A percentile compares a stretch with the other conserved stretches of the same genome.
phyloP scores from a whole-genome alignment of 176 grass and related monocot species.

The Miscanthus lutarioriparius region DNA sequence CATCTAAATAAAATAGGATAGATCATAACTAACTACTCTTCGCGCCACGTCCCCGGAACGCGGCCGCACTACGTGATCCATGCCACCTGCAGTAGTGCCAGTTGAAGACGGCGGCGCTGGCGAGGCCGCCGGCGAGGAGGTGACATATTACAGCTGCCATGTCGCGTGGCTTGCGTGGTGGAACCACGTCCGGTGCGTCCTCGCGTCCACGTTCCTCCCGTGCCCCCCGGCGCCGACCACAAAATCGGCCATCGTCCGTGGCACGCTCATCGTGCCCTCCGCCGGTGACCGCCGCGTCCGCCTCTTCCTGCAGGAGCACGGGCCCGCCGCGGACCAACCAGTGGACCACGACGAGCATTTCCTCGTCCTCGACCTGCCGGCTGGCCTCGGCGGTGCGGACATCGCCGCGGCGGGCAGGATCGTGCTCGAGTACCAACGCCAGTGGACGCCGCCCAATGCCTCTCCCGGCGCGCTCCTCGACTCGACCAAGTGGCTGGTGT shows the following conservation, averaged over 20 bases:
- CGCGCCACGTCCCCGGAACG: neutral
- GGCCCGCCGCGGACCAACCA: neutral
- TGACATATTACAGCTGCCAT: constrained; percentile 18
- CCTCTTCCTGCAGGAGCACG: constrained; percentile 54
- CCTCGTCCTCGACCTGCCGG: constrained; percentile 52
- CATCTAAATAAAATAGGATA: too few species aligned
- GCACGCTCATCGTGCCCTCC: constrained; percentile 55
- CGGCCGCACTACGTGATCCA: neutral
- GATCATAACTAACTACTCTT: neutral
- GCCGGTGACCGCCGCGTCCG: constrained; percentile 41
- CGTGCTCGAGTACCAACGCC: constrained; percentile 46
- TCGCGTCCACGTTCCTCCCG: constrained; percentile 34
- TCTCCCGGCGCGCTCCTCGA: constrained; percentile 27
- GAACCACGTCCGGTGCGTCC: constrained; percentile 29
- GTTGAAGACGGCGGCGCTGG: neutral
- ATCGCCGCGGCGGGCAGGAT: constrained; percentile 43
- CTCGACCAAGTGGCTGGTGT: constrained; percentile 48
- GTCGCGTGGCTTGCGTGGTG: constrained; percentile 45
- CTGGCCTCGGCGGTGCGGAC: constrained; percentile 21
- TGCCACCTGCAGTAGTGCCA: constrained; percentile 35
- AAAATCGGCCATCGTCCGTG: constrained; percentile 19
- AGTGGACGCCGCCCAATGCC: constrained; percentile 15
- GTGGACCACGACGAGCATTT: neutral
- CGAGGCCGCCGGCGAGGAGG: neutral
- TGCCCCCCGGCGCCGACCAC: constrained; percentile 4